Percentiles rank a stretch among this genome's conserved stretches.
Evolutionary conservation across 2,329 filamentous ascomycete genomes (phyloP).

Genomic region (Botrytis porri): DNA sequence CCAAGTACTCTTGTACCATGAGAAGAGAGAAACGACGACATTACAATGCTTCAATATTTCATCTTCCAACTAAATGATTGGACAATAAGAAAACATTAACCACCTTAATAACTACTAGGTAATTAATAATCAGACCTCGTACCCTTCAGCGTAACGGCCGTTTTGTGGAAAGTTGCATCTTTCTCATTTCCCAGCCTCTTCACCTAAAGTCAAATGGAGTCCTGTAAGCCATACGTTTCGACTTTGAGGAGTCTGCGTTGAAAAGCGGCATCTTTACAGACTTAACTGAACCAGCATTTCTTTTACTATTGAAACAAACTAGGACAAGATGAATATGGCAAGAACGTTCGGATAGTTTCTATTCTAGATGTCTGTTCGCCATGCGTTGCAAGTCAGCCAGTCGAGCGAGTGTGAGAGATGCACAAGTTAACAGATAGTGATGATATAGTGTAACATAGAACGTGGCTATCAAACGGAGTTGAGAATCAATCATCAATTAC

Average conservation of each 20-base stretch:
- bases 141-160: neutral
- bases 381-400: neutral
- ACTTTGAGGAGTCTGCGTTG: neutral
- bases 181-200: constrained; percentile 5
- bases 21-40: neutral
- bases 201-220: neutral
- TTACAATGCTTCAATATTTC: neutral
- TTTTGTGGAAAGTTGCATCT: constrained; percentile 2
- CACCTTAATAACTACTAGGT: neutral
- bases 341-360: neutral
- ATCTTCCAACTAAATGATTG: neutral
- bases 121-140: neutral
- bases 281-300: neutral
- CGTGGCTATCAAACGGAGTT: neutral
- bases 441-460: neutral
- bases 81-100: neutral
- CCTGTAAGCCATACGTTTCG: neutral
- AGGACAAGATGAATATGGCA: neutral
- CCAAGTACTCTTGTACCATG: neutral
- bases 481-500: neutral
- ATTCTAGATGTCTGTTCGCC: neutral
- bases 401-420: neutral
- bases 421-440: neutral
- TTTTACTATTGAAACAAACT: neutral
- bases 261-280: constrained; percentile 1